Percentiles rank a stretch among this genome's conserved stretches.
Conservation (phyloP, 306 rosid genomes). For the Vicia sativa region DNA sequence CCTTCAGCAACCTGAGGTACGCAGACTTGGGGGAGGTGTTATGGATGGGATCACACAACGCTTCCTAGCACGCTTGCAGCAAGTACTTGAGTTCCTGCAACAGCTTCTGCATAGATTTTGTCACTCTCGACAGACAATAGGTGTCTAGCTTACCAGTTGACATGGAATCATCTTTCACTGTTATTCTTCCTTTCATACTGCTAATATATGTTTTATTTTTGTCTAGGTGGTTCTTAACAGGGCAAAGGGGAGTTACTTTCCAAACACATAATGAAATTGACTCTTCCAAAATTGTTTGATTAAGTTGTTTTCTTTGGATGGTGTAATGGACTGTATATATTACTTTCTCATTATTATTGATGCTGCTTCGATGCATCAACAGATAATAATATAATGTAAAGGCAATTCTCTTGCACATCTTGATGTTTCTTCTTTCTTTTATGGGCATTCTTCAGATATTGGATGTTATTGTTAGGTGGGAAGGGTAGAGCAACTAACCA, state of each 20-base stretch:
- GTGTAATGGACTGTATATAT: constrained; percentile 38
- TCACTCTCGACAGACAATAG: constrained; percentile 22
- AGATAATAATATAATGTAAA: constrained; percentile 4
- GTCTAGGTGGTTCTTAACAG: neutral
- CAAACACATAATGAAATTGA: constrained; percentile 7
- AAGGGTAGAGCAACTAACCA: neutral
- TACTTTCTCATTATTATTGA: constrained; percentile 27
- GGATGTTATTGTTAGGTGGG: neutral
- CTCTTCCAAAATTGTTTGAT: constrained; percentile 37
- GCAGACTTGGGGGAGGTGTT: constrained; percentile 70
- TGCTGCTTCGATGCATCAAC: constrained; percentile 9
- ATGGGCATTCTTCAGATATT: neutral
- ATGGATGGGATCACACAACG: constrained; percentile 88
- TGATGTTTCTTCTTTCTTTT: neutral
- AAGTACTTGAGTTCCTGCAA: constrained; percentile 66
- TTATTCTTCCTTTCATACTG: neutral
- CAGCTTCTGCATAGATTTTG: constrained; percentile 50
- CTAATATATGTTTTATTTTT: neutral
- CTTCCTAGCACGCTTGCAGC: constrained; percentile 88
- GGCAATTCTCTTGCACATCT: constrained; percentile 15
- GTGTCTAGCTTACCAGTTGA: neutral
- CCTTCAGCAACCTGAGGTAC: constrained; percentile 91
- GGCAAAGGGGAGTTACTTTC: constrained; percentile 37
- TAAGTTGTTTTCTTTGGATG: constrained; percentile 31
- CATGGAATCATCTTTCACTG: neutral